These are phyloP conservation scores for Cutaneotrichosporon sp. DNA, from an alignment of 1,284 basidiomycete genomes.

Conservation along the genomic window DNA sequence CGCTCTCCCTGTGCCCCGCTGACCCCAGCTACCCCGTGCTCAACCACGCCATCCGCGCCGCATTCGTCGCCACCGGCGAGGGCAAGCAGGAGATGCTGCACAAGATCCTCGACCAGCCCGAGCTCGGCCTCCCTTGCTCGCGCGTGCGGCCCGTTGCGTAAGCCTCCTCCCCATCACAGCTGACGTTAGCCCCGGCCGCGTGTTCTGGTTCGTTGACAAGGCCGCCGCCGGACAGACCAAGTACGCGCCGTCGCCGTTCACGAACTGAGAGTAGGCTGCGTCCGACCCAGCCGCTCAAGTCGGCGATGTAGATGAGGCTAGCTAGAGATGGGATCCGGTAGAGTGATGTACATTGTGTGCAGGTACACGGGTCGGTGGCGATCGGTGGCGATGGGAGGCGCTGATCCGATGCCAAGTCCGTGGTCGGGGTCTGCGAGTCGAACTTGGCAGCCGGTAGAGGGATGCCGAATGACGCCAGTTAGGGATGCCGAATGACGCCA, in stretches of 20 bases:
- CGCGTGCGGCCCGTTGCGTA: conserved; percentile 70
- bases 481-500: background rate
- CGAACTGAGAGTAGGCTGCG: conserved; percentile 3
- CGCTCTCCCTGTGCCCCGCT: background rate
- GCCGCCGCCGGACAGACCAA: conserved; percentile 65
- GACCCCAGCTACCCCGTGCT: conserved; percentile 70
- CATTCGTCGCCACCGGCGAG: conserved; percentile 82
- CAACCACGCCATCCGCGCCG: conserved; percentile 84
- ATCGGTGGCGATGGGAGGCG: too few relatives aligned
- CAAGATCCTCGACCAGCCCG: conserved; percentile 76
- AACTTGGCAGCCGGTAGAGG: background rate
- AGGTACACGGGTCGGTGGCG: too few relatives aligned
- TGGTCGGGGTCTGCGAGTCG: background rate
- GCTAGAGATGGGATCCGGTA: background rate
- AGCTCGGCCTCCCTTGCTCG: conserved; percentile 77
- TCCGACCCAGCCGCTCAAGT: background rate
- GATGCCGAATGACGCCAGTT: background rate
- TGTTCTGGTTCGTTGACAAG: conserved; percentile 90
- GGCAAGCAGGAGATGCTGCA: conserved; percentile 79
- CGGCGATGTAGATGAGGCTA: conserved; percentile 4
- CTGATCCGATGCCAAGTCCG: background rate
- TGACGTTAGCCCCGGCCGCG: conserved; percentile 65
- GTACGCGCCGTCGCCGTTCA: conserved; percentile 49
- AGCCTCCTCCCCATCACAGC: too few relatives aligned
- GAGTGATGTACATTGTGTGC: conserved; percentile 1